Evolutionary conservation across 176 grass and related monocot genomes (phyloP).

Genomic region (Dendrocalamus sinicus): DNA sequence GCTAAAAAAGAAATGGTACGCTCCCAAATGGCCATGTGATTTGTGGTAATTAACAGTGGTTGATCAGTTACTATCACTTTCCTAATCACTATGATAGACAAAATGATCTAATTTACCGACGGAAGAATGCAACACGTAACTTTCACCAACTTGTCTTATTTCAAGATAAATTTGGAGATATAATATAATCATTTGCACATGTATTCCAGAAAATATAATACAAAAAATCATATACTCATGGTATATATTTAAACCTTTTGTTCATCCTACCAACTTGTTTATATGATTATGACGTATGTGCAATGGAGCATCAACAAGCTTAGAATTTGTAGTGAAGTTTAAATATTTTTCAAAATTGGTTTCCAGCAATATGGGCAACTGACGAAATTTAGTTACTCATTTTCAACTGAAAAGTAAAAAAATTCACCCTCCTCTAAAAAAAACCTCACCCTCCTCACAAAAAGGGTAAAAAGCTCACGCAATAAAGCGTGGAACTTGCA

Average conservation of each 20-base stretch:
- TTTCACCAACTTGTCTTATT: not conserved
- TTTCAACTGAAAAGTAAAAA: not conserved
- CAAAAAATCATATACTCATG: not conserved
- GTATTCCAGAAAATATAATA: not conserved
- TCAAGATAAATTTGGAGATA: not conserved
- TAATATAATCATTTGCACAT: not conserved
- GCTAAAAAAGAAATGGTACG: not conserved
- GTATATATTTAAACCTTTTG: not conserved
- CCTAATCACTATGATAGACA: not conserved
- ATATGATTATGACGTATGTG: not conserved
- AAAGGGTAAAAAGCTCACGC: not conserved
- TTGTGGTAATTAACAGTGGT: not conserved
- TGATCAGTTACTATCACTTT: constrained; percentile 26
- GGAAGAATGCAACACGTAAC: not conserved
- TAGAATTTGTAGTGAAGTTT: not conserved
- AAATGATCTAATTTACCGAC: not conserved
- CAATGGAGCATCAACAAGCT: not conserved
- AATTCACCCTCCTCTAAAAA: not conserved
- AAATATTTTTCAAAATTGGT: not conserved
- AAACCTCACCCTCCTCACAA: not conserved
- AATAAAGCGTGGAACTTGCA: not conserved
- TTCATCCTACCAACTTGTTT: not conserved
- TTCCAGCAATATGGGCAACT: not conserved
- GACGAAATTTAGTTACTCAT: not conserved
- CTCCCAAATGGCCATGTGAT: too few relatives aligned